Evolutionary conservation across 169 alveolate species (phyloP), one percentile per base, ranked within the genome.

Genomic region (Perkinsus marinus): DNA sequence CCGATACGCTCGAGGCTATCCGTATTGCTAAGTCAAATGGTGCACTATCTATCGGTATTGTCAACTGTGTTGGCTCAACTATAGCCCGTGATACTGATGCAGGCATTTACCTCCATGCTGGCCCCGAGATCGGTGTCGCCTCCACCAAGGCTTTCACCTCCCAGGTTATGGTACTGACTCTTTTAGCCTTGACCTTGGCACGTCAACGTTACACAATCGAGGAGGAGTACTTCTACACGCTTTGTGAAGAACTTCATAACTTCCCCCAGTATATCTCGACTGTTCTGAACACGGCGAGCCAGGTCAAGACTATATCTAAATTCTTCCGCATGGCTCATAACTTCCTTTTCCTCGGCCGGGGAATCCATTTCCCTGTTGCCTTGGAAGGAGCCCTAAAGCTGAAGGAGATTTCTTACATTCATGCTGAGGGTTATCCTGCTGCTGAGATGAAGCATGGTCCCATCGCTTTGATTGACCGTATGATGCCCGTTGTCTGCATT

Each of bases 101-200:
- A 57, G 99, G 99, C 0, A 99, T 98, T 39, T 97, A 98, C 93
- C 93, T 98, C 89, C 97, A 98, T 94, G 98, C 99, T 19, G 99
- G 99, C 19, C 94, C 99, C 91, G 99, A 98, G 93, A 97, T 98
- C 19, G 99, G 99, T 9, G 99, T 98, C 39, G 99, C 99, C 38
- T 97, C 99, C 9, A 98, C 99, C 22, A 98, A 98, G 94, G 97
- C 99, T 41, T 98, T 98, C 93, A 96, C 98, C 10, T 97, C 99
- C 13, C 98, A 98, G 93, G 98, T 95, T 6, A 94, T 96, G 17
- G 97, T 96, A 68, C 91, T 96, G 37, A 93, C 97, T 17, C 93
- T 96, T 57, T 95, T 97, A 36, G 95, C 98, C 7, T 79, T 96
- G 13, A 96, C 98, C 98, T 95, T 97, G 89, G 68, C 79, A 13